Evolutionary conservation across 2,329 filamentous ascomycete species (phyloP).

Genomic region (Monosporascus sp.): DNA sequence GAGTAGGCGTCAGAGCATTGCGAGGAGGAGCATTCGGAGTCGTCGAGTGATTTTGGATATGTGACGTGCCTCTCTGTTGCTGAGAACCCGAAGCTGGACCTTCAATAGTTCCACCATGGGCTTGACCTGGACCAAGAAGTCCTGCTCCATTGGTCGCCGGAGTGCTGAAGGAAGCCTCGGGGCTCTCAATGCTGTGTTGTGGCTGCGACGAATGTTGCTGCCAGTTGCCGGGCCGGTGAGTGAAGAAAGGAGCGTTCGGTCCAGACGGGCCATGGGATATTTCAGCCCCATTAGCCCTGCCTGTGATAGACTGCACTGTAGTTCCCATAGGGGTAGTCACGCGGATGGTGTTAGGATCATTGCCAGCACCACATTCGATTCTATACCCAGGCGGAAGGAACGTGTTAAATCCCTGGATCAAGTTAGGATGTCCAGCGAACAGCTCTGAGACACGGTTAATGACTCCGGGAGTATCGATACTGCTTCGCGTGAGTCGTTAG

Average conservation of each 20-base stretch:
- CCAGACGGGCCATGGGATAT: constrained; percentile 30
- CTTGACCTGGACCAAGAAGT: constrained; percentile 39
- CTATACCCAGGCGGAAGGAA: constrained; percentile 93
- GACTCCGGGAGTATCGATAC: constrained; percentile 94
- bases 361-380: constrained; percentile 90
- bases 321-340: constrained; percentile 98
- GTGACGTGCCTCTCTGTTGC: constrained; percentile 27
- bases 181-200: constrained; percentile 57
- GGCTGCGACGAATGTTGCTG: constrained; percentile 42
- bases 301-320: constrained; percentile 79
- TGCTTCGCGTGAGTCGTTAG: constrained; percentile 29
- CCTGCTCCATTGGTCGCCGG: constrained; percentile 46
- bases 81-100: constrained; percentile 18
- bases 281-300: constrained; percentile 43
- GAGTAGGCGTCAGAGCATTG: constrained; percentile 56
- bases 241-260: constrained; percentile 39
- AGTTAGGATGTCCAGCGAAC: constrained; percentile 89
- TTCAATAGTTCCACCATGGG: constrained; percentile 27
- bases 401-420: constrained; percentile 97
- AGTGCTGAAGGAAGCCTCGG: constrained; percentile 56
- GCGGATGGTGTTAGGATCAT: constrained; percentile 91
- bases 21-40: constrained; percentile 41
- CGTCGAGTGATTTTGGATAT: constrained; percentile 28
- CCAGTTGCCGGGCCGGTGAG: constrained; percentile 48
- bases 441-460: constrained; percentile 94